phyloP scores from a whole-genome alignment of 306 rosid species.

The Arachis hypogaea region DNA sequence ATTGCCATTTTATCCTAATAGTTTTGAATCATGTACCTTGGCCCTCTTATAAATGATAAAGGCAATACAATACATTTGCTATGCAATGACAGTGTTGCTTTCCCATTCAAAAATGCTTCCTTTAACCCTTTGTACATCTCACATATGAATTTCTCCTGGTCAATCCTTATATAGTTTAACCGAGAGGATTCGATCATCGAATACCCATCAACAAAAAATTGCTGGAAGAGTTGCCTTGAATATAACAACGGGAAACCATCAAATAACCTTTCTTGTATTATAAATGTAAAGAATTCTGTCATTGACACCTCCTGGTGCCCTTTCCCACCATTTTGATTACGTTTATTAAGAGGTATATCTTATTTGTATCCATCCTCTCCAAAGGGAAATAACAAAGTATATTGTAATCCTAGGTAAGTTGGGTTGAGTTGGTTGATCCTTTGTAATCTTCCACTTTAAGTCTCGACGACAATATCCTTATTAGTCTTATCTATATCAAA shows the following conservation, averaged over 20 bases:
- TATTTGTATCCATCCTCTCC: background rate
- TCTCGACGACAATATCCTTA: background rate
- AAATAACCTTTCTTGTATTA: background rate
- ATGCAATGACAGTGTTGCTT: background rate
- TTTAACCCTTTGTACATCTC: background rate
- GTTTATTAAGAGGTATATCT: background rate
- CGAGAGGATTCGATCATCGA: background rate
- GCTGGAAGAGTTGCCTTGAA: background rate
- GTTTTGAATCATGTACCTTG: background rate
- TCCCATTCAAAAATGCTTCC: background rate
- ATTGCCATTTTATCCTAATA: background rate
- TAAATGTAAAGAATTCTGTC: background rate
- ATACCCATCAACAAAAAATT: background rate
- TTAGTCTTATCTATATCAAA: background rate
- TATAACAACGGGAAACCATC: background rate
- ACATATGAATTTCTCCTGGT: background rate
- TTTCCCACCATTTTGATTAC: too few relatives aligned
- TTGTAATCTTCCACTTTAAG: background rate
- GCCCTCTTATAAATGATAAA: background rate
- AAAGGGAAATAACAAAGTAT: background rate
- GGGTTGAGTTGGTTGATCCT: background rate
- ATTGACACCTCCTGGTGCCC: too few relatives aligned
- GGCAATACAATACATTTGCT: background rate
- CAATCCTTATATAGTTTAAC: background rate
- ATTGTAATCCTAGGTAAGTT: background rate